Evolutionary conservation across 192 early-diverging fungal genomes (phyloP).

Genomic region (Linnemannia schmuckeri): DNA sequence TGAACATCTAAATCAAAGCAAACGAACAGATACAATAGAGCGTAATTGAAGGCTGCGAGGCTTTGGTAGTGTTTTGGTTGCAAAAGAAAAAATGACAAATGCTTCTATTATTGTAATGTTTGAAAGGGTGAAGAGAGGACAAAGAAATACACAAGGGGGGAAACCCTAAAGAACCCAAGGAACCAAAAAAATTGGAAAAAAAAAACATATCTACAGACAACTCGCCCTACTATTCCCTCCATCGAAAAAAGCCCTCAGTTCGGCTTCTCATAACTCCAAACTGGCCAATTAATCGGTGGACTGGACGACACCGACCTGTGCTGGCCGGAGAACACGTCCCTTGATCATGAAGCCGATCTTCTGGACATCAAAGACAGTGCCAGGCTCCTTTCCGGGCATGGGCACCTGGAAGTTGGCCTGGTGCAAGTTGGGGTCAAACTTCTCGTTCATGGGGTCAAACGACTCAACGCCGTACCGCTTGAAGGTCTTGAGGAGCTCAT

Average conservation of each 20-base stretch:
- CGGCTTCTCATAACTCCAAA: neutral
- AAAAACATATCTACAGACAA: slow-evolving; percentile 2
- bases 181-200: neutral
- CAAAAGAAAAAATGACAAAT: neutral
- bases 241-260: neutral
- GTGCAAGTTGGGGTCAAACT: slow-evolving; percentile 95
- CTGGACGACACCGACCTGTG: slow-evolving; percentile 95
- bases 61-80: neutral
- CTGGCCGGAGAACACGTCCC: slow-evolving; percentile 91
- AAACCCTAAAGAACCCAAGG: neutral
- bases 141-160: neutral
- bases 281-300: slow-evolving; percentile 27
- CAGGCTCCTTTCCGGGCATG: slow-evolving; percentile 88
- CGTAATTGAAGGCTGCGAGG: no score
- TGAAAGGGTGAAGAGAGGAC: neutral
- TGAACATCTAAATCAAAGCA: neutral
- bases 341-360: slow-evolving; percentile 96
- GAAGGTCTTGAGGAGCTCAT: slow-evolving; percentile 88
- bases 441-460: slow-evolving; percentile 86
- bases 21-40: neutral
- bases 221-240: neutral
- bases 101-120: slow-evolving; percentile 7
- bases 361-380: slow-evolving; percentile 88
- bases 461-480: slow-evolving; percentile 89
- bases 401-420: slow-evolving; percentile 96